These are phyloP conservation scores for Pleurotus eryngii DNA, from an alignment of 768 basidiomycete species.

Conservation along the genomic window DNA sequence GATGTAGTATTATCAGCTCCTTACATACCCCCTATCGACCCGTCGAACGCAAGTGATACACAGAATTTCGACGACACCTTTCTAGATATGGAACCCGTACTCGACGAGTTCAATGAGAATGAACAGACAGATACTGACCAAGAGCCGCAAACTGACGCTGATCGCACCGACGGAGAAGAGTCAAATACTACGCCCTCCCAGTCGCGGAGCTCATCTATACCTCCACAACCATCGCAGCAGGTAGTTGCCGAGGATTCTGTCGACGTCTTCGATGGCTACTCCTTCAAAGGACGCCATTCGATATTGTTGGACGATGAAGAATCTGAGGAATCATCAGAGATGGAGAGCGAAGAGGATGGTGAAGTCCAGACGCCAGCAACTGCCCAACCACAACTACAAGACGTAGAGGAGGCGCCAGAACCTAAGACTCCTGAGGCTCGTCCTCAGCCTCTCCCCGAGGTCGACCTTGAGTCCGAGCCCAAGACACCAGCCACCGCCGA, in stretches of 20 bases:
- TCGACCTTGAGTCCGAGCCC: conserved; percentile 2
- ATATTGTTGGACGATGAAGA: conserved; percentile 73
- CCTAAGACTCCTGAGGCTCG: conserved; percentile 79
- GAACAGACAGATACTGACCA: conserved; percentile 66
- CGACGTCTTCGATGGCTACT: conserved; percentile 93
- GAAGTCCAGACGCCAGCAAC: conserved; percentile 23
- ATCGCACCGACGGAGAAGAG: conserved; percentile 72
- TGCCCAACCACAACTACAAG: conserved; percentile 5
- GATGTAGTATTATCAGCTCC: conserved; percentile 52
- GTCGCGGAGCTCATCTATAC: conserved; percentile 73
- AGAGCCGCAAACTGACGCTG: conserved; percentile 66
- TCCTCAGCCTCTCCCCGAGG: conserved; percentile 28
- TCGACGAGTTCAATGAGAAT: conserved; percentile 72
- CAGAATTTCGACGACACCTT: conserved; percentile 98
- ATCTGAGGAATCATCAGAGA: conserved; percentile 37
- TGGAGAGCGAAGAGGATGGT: conserved; percentile 42
- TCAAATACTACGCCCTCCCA: conserved; percentile 78
- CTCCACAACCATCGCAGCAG: conserved; percentile 24
- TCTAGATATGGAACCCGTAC: conserved; percentile 91
- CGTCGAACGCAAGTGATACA: conserved; percentile 89
- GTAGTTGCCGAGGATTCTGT: conserved; percentile 46
- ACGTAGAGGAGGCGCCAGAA: conserved; percentile 37
- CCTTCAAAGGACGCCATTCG: conserved; percentile 85
- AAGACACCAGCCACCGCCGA: not conserved
- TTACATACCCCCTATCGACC: conserved; percentile 90